Evolutionary conservation across 2,329 filamentous ascomycete species (phyloP).

Genomic region (Aspergillus sp.): DNA sequence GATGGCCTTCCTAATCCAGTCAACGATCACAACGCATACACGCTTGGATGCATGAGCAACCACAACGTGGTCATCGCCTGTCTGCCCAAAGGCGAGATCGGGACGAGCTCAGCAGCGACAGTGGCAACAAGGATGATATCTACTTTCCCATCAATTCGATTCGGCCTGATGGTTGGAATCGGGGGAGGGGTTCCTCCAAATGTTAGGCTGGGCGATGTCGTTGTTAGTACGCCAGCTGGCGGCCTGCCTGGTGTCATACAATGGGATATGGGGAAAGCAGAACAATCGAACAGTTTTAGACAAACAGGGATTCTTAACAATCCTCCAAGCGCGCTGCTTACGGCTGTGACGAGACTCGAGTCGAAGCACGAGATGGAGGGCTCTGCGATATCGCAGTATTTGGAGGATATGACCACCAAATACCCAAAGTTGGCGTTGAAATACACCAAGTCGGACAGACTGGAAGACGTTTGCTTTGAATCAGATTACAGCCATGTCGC

Average conservation of each 20-base stretch:
- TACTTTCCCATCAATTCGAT: conserved; percentile 19
- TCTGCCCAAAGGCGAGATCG: conserved; percentile 15
- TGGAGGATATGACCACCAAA: neutral
- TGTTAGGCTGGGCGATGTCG: conserved; percentile 23
- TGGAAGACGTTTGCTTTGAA: neutral
- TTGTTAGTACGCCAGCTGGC: neutral
- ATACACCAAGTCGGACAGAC: neutral
- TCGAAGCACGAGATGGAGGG: neutral
- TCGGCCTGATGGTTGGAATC: conserved; percentile 23
- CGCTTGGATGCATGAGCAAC: conserved; percentile 18
- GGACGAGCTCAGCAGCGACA: conserved; percentile 14
- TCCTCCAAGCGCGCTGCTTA: neutral
- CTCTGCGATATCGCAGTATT: neutral
- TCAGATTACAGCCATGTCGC: neutral
- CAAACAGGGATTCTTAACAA: neutral
- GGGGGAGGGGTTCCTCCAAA: conserved; percentile 19
- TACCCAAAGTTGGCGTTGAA: neutral
- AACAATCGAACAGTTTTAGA: neutral
- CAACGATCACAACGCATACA: conserved; percentile 20
- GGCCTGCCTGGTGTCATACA: neutral
- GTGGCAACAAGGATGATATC: conserved; percentile 17
- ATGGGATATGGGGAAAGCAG: neutral
- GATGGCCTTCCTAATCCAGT: neutral
- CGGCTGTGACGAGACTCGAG: neutral
- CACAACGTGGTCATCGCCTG: conserved; percentile 24